These are phyloP conservation scores for Fraxinus latifolia DNA, from an alignment of 305 asterid genomes.

Conservation along the genomic window DNA sequence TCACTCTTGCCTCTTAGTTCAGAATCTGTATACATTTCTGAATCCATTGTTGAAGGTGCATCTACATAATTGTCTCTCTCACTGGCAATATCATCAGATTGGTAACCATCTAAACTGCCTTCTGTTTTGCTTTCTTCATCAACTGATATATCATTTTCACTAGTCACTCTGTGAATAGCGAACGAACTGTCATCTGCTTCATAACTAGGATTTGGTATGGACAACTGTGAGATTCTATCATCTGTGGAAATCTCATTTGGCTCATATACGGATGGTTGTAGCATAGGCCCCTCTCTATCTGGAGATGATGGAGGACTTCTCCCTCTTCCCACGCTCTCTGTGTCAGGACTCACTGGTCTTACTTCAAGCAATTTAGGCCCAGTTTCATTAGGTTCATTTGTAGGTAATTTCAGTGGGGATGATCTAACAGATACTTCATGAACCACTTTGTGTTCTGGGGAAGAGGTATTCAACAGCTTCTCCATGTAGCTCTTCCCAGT, in stretches of 20 bases:
- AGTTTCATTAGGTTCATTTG: conserved; percentile 36
- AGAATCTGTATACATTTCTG: conserved; percentile 56
- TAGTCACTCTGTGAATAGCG: conserved; percentile 28
- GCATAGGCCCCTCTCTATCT: conserved; percentile 39
- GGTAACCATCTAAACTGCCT: conserved; percentile 41
- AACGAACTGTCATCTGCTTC: conserved; percentile 39
- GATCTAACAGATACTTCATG: conserved; percentile 49
- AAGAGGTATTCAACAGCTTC: conserved; percentile 52
- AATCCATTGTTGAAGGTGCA: conserved; percentile 72
- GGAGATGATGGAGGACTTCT: conserved; percentile 47
- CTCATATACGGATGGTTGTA: conserved; percentile 31
- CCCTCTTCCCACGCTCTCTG: conserved; percentile 38
- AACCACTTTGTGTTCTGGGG: conserved; percentile 65
- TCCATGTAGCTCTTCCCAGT: conserved; percentile 88
- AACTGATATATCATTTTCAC: conserved; percentile 46
- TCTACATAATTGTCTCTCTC: conserved; percentile 78
- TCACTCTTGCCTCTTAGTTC: conserved; percentile 51
- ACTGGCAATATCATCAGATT: conserved; percentile 64
- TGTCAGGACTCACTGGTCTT: conserved; percentile 39
- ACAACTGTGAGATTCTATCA: conserved; percentile 29
- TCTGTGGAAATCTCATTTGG: conserved; percentile 34
- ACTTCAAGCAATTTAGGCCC: conserved; percentile 42
- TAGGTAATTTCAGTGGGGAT: conserved; percentile 37
- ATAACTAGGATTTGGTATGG: conserved; percentile 33
- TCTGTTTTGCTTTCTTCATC: conserved; percentile 48